Evolutionary conservation across 305 asterid genomes (phyloP).

Genomic region (Fraxinus xanthoxyloides): DNA sequence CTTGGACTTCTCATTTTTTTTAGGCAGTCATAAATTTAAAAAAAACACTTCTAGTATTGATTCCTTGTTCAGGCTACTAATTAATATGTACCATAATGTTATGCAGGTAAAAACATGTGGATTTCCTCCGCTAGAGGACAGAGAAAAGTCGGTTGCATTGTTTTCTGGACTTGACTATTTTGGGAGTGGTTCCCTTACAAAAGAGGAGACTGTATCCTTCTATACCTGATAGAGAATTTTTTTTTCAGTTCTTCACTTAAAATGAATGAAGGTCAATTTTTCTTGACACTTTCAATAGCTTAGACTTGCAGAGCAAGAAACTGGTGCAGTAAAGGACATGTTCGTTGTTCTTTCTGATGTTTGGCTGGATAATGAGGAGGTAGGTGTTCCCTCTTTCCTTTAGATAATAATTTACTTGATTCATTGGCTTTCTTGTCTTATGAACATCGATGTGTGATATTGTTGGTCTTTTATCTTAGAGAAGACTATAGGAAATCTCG

Average conservation of each 20-base stretch:
- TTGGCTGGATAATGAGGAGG: conserved; percentile 86
- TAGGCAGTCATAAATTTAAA: not conserved
- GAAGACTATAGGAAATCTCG: conserved; percentile 86
- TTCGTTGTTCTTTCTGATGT: conserved; percentile 86
- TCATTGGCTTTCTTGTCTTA: conserved; percentile 4
- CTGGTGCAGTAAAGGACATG: conserved; percentile 87
- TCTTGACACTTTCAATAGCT: conserved; percentile 55
- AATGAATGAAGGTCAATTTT: conserved; percentile 10
- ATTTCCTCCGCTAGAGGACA: conserved; percentile 91
- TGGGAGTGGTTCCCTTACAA: conserved; percentile 79
- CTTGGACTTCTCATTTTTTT: not conserved
- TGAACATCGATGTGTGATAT: conserved; percentile 36
- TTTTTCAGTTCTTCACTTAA: conserved; percentile 1
- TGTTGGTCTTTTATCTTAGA: conserved; percentile 49
- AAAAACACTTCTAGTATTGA: not conserved
- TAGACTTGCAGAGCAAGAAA: conserved; percentile 78
- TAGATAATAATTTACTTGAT: conserved; percentile 8
- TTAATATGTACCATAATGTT: conserved; percentile 21
- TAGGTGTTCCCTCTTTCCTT: conserved; percentile 23
- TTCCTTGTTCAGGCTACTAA: conserved; percentile 6
- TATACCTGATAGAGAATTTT: not conserved
- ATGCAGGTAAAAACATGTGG: conserved; percentile 85
- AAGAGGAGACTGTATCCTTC: conserved; percentile 93
- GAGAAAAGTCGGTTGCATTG: conserved; percentile 58
- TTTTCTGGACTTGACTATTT: conserved; percentile 75